Base-by-base conservation (phyloP, 2,329 filamentous ascomycete genomes). In the Hirsutella rhossiliensis region DNA sequence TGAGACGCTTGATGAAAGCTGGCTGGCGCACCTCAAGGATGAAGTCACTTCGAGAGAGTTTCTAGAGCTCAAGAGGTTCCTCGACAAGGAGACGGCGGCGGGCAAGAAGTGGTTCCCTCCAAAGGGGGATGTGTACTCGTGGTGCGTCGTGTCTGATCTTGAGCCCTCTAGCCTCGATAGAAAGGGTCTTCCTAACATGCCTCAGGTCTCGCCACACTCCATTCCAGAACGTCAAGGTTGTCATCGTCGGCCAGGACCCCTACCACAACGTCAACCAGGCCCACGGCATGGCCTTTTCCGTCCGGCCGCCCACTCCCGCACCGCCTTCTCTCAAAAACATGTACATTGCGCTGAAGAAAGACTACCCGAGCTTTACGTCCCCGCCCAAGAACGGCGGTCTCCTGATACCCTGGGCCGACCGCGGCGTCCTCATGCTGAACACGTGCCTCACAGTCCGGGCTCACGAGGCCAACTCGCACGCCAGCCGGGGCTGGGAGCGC, bases 181-280 rank as follows among this genome's bases (percentile, higher is more conserved):
- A 34, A 15, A 34, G 31, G n/a, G 31, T 5, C 31, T n/a, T n/a
- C 31, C 39, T 32, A 28, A 32, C 39, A 27, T n/a, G 28, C 18
- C 29, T 20, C 47, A 96, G 90, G 90, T 96, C 90, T 48, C 84
- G 88, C 23, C 84, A 94, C 62, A 96, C 90, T 1, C 89, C 92
- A 8, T 81, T 98, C 54, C 70, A 82, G 67, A 82, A 74, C 13
- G 89, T 97, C 62, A 95, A 94, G 63, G 84, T 85, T 45, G 89
- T 98, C 48, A 88, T 98, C 57, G 65, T 97, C 44, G 92, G 92
- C 51, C 92, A 98, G 68, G 92, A 98, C 61, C 92, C 92, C 3
- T 98, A 98, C 64, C 92, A 98, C 69, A 94, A 94, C 62, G 63
- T 79, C 61, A 94, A 94, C 63, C 92, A 98, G 71, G 92, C 92